phyloP scores from a whole-genome alignment of 768 basidiomycete genomes.

The Leccinum subgranulosum region DNA sequence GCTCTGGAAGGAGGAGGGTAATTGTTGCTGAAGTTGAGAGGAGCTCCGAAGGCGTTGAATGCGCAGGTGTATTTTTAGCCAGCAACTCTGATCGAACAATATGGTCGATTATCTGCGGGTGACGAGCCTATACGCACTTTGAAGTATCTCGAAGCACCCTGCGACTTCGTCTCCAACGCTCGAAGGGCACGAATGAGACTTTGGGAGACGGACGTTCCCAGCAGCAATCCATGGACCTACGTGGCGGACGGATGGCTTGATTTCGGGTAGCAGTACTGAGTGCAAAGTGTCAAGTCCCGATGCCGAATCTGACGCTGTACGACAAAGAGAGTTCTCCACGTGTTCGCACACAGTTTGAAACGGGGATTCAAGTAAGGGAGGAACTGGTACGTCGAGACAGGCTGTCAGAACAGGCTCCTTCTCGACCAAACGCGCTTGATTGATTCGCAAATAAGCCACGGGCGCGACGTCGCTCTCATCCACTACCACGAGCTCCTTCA shows the following conservation, averaged over 20 bases:
- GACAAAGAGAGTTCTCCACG: slow-evolving; percentile 12
- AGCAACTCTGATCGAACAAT: slow-evolving; percentile 47
- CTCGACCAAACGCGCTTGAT: slow-evolving; percentile 55
- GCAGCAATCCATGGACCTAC: slow-evolving; percentile 69
- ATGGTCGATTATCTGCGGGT: background rate
- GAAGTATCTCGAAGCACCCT: slow-evolving; percentile 61
- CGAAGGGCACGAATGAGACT: slow-evolving; percentile 41
- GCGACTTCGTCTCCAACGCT: slow-evolving; percentile 70
- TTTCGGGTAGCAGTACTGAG: background rate
- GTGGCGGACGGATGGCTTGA: slow-evolving; percentile 20
- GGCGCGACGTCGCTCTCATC: slow-evolving; percentile 82
- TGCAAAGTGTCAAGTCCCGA: background rate
- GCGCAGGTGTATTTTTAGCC: slow-evolving; percentile 37
- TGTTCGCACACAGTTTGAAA: slow-evolving; percentile 14
- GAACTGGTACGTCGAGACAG: slow-evolving; percentile 34
- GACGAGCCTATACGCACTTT: slow-evolving; percentile 42
- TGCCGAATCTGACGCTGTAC: background rate
- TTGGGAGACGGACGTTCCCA: slow-evolving; percentile 45
- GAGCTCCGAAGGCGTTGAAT: slow-evolving; percentile 23
- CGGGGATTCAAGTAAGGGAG: slow-evolving; percentile 45
- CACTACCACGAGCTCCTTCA: slow-evolving; percentile 70
- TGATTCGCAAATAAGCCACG: slow-evolving; percentile 87
- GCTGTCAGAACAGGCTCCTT: slow-evolving; percentile 39
- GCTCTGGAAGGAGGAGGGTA: slow-evolving; percentile 79
- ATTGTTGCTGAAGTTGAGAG: slow-evolving; percentile 50